Evolutionary conservation across 129 eudicot species (phyloP), one percentile per base, ranked within the genome.

Genomic region (Artemisia annua): DNA sequence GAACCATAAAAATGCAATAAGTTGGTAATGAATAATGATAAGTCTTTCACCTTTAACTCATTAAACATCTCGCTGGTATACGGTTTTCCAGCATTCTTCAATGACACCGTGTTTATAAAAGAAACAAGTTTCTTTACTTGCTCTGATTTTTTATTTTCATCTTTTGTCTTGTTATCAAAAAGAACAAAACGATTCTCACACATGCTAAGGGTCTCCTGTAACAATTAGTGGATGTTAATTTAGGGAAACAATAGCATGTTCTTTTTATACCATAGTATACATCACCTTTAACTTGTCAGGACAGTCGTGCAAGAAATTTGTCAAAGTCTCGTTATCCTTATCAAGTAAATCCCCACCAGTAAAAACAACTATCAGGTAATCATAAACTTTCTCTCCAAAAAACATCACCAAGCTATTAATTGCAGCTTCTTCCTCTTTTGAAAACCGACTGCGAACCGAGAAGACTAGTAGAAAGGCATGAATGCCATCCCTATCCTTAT

Each of bases 131-230:
- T n/a, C 20, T 78, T 66, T 43, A 82, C 69, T 46, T 86, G 96
- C 50, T 70, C 49, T 0, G 73, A 59, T 76, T 72, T 82, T 69
- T 82, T 80, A 3, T 2, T 14, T n/a, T 11, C 18, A 61, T 84
- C 88, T 32, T 73, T 66, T 5, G 90, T 80, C 75, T 58, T 82
- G 80, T 86, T 86, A 61, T 86, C 78, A 54, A 89, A 89, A 12
- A 86, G 26, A 8, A 63, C 51, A 9, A 1, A 17, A 2, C 69
- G 49, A 39, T 30, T 17, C 15, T 17, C 51, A 16, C 69, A 63
- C 51, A 7, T 2, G 16, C 50, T 3, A 16, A 63, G 48, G 49
- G 68, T 63, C 39, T 63, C 68, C 68, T 63, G 49, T 15, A 63
- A 28, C 10, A 5, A 35, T 14, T 10, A 60, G 11, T 24, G 30